Percentiles rank a stretch among this genome's conserved stretches.
Conservation (phyloP, 257 asterid species). For the Solanum ahanhuiri region DNA sequence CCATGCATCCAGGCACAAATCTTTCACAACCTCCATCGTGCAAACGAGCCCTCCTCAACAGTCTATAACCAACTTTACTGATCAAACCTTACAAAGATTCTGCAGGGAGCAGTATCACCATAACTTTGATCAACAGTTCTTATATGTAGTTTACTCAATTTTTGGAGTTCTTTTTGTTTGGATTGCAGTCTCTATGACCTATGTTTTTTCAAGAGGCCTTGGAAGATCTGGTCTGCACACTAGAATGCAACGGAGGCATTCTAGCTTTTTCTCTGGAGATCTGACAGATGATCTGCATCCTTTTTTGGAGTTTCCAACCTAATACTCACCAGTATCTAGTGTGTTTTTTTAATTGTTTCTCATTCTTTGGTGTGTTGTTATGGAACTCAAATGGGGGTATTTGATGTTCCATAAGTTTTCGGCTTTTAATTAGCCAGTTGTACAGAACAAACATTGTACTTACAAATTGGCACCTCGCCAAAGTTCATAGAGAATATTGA, state of each 20-base stretch:
- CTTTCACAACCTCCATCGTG: conserved; percentile 75
- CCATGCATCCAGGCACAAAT: conserved; percentile 32
- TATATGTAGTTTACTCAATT: conserved; percentile 23
- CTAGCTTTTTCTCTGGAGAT: conserved; percentile 39
- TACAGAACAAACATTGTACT: conserved; percentile 66
- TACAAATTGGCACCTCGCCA: conserved; percentile 82
- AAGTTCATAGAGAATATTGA: conserved; percentile 37
- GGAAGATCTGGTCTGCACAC: conserved; percentile 57
- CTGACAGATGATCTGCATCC: conserved; percentile 47
- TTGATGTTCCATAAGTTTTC: conserved; percentile 30
- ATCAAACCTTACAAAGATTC: conserved; percentile 9
- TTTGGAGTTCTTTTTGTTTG: conserved; percentile 35
- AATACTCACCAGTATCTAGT: conserved; percentile 34
- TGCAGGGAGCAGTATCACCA: conserved; percentile 26
- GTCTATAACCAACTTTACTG: conserved; percentile 48
- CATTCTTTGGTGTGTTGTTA: conserved; percentile 54
- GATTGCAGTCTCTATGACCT: conserved; percentile 62
- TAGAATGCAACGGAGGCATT: conserved; percentile 64
- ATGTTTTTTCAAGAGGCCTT: conserved; percentile 58
- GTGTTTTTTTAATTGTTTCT: conserved; percentile 33
- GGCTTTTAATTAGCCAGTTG: conserved; percentile 68
- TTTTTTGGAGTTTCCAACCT: conserved; percentile 24
- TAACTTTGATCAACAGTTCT: conserved; percentile 21
- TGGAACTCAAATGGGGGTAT: conserved; percentile 53
- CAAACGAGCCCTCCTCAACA: conserved; percentile 97